These are phyloP conservation scores for Rhodofomes roseus DNA, from an alignment of 1,284 basidiomycete species.

Conservation along the genomic window DNA sequence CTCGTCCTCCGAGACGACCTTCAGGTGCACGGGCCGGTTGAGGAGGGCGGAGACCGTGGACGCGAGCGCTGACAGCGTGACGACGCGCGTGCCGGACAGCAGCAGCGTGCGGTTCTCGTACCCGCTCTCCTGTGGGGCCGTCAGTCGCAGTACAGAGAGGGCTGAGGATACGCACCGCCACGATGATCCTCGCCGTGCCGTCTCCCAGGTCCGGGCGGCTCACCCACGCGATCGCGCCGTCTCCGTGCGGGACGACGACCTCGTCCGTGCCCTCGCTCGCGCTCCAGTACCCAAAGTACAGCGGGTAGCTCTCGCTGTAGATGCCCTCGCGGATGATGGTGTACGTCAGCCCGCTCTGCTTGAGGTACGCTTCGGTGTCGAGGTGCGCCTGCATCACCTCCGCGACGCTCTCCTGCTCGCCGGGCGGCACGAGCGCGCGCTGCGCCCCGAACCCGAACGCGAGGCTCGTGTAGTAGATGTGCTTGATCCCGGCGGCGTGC, in stretches of 20 bases:
- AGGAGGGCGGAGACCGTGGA: constrained; percentile 19
- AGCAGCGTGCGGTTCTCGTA: constrained; percentile 27
- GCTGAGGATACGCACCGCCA: constrained; percentile 11
- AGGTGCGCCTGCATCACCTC: constrained; percentile 35
- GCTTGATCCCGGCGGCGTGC: constrained; percentile 26
- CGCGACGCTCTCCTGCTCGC: constrained; percentile 19
- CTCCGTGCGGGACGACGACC: constrained; percentile 23
- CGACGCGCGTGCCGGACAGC: constrained; percentile 25
- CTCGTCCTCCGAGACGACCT: constrained; percentile 25
- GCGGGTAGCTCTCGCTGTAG: constrained; percentile 34
- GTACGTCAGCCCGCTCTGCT: constrained; percentile 31
- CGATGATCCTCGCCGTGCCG: constrained; percentile 30
- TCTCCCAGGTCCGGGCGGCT: constrained; percentile 30
- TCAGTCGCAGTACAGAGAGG: not conserved
- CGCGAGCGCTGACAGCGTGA: constrained; percentile 24
- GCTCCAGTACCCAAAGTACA: constrained; percentile 33
- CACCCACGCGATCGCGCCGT: constrained; percentile 32
- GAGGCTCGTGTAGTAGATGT: constrained; percentile 40
- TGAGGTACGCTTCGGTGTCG: constrained; percentile 34
- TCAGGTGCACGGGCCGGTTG: constrained; percentile 19
- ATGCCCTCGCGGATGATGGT: constrained; percentile 37
- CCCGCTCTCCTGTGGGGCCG: constrained; percentile 14
- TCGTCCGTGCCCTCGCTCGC: constrained; percentile 17
- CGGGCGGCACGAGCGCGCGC: not conserved
- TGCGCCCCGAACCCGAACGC: constrained; percentile 25